phyloP scores from a whole-genome alignment of 2,329 filamentous ascomycete genomes.

The Trematosphaeria pertusa region DNA sequence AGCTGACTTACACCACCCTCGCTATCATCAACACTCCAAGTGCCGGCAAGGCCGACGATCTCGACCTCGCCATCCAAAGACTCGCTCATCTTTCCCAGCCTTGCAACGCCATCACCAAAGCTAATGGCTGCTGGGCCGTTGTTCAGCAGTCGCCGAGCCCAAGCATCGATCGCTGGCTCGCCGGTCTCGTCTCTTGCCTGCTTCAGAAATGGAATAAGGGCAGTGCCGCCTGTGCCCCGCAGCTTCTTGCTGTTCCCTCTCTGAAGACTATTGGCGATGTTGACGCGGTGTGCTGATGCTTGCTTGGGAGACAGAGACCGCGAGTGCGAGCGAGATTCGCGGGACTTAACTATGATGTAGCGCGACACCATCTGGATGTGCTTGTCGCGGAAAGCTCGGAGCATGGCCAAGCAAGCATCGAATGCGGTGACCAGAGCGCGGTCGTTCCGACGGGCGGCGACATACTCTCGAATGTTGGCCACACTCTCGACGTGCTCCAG shows the following conservation, averaged over 20 bases:
- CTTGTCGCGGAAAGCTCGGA: constrained; percentile 83
- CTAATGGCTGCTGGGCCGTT: constrained; percentile 53
- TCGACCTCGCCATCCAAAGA: constrained; percentile 62
- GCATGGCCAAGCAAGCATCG: constrained; percentile 85
- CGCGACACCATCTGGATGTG: constrained; percentile 96
- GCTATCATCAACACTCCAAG: constrained; percentile 87
- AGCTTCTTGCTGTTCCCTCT: constrained; percentile 63
- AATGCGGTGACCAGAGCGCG: constrained; percentile 78
- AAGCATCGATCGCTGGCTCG: constrained; percentile 80
- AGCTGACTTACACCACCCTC: constrained; percentile 60
- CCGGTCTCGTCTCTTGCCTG: constrained; percentile 96
- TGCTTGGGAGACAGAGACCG: constrained; percentile 65
- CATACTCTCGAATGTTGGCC: constrained; percentile 87
- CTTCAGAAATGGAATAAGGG: constrained; percentile 93
- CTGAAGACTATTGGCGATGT: constrained; percentile 62
- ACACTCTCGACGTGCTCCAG: constrained; percentile 79
- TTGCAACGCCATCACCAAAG: constrained; percentile 42
- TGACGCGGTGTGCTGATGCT: constrained; percentile 56
- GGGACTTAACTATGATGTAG: constrained; percentile 90
- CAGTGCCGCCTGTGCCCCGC: constrained; percentile 90
- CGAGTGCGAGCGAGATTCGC: constrained; percentile 71
- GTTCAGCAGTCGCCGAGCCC: constrained; percentile 65
- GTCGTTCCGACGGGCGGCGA: constrained; percentile 68
- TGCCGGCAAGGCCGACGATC: constrained; percentile 77
- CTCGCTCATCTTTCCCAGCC: constrained; percentile 61